Evolutionary conservation across 2,329 filamentous ascomycete species (phyloP).

Genomic region (Tolypocladium sp.): DNA sequence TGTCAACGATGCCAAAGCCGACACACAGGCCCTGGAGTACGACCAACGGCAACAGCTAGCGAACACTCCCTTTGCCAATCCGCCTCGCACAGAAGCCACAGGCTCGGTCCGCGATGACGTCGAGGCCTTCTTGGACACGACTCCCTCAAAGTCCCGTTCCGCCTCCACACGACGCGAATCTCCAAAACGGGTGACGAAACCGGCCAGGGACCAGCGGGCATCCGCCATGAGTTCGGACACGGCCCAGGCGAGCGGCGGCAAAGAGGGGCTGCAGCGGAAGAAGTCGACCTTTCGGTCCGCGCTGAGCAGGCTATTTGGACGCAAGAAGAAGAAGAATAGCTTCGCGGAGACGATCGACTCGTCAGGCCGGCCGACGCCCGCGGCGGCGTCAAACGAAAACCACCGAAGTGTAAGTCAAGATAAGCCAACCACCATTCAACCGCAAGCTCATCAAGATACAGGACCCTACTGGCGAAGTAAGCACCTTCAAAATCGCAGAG

Average conservation of each 20-base stretch:
- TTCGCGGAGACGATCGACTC: not conserved
- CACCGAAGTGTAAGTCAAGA: slow-evolving; percentile 40
- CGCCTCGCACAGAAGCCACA: not conserved
- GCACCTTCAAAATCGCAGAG: slow-evolving; percentile 25
- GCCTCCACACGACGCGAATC: not conserved
- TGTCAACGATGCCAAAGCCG: slow-evolving; percentile 8
- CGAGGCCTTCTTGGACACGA: not conserved
- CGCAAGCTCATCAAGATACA: slow-evolving; percentile 8
- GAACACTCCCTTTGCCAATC: not conserved
- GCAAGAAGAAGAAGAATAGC: slow-evolving; percentile 40
- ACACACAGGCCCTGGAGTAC: not conserved
- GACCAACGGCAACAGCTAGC: not conserved
- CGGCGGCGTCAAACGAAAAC: slow-evolving; percentile 10
- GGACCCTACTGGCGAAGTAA: slow-evolving; percentile 27
- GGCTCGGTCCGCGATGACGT: not conserved
- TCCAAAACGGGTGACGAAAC: not conserved
- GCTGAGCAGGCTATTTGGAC: slow-evolving; percentile 48
- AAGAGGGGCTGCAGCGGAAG: slow-evolving; percentile 36
- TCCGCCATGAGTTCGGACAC: slow-evolving; percentile 5
- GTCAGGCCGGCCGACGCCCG: not conserved
- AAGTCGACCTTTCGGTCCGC: slow-evolving; percentile 49
- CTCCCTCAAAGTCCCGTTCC: not conserved
- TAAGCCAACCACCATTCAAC: not conserved
- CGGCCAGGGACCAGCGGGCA: not conserved
- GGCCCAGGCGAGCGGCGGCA: slow-evolving; percentile 9